These are phyloP conservation scores for Phytophthora ohioensis DNA, from an alignment of 352 stramenopile genomes.

Conservation along the genomic window DNA sequence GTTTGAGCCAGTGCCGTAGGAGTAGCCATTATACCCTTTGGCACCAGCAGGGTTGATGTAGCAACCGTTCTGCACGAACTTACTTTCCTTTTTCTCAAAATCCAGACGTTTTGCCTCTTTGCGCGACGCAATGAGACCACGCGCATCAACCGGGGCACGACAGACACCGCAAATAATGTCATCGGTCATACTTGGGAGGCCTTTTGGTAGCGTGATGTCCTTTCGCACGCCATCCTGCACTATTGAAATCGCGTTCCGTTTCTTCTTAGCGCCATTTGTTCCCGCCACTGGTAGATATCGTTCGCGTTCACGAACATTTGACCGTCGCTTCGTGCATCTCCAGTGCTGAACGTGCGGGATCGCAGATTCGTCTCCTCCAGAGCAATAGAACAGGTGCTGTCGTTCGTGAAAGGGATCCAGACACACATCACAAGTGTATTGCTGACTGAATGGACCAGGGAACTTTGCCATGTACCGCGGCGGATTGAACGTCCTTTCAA, in stretches of 20 bases:
- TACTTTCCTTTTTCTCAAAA: conserved; percentile 68
- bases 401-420: conserved; percentile 76
- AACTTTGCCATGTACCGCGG: conserved; percentile 62
- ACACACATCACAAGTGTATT: conserved; percentile 71
- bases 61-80: conserved; percentile 67
- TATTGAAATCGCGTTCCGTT: conserved; percentile 56
- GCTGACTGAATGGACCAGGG: conserved; percentile 62
- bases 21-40: conserved; percentile 25
- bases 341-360: conserved; percentile 75
- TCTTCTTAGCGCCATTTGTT: conserved; percentile 57
- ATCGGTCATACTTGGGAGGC: conserved; percentile 57
- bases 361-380: conserved; percentile 32
- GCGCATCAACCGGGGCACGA: conserved; percentile 53
- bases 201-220: conserved; percentile 64
- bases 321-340: conserved; percentile 76
- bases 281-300: conserved; percentile 18
- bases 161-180: conserved; percentile 71
- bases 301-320: conserved; percentile 41
- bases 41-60: conserved; percentile 61
- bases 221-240: conserved; percentile 67
- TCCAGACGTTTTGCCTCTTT: conserved; percentile 61
- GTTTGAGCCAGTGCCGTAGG: conserved; percentile 25
- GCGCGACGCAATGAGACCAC: conserved; percentile 59
- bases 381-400: conserved; percentile 84
- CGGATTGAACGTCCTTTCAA: conserved; percentile 70